Percentiles rank a stretch among this genome's conserved stretches.
phyloP scores from a whole-genome alignment of 1,284 basidiomycete species.

The Fomitopsis schrenkii region DNA sequence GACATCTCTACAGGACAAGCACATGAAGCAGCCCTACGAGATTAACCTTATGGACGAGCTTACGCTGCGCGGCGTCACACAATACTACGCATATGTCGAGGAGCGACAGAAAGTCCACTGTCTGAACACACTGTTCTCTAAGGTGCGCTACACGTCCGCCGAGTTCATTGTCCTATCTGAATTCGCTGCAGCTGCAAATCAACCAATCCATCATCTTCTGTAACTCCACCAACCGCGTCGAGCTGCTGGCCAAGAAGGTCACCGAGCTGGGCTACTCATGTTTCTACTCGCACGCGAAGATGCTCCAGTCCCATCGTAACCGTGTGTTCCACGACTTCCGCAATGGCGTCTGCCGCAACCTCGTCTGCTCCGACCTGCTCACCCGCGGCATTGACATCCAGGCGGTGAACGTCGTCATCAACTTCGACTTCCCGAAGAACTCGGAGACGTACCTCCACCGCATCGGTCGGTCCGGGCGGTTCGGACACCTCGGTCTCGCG shows the following conservation, averaged over 20 bases:
- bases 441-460: constrained; percentile 98
- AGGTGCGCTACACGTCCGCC: constrained; percentile 45
- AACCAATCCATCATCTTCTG: constrained; percentile 99
- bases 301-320: constrained; percentile 98
- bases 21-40: constrained; percentile 96
- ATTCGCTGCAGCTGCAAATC: constrained; percentile 87
- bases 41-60: constrained; percentile 99
- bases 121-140: constrained; percentile 95
- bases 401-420: constrained; percentile 99
- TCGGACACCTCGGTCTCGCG: constrained; percentile 95
- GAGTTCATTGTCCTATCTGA: constrained; percentile 21
- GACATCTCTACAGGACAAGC: constrained; percentile 73
- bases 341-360: constrained; percentile 95
- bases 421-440: constrained; percentile 99
- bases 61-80: constrained; percentile 96
- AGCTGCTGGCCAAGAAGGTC: constrained; percentile 98
- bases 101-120: constrained; percentile 99
- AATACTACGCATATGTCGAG: constrained; percentile 99
- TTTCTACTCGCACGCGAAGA: constrained; percentile 99
- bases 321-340: constrained; percentile 99
- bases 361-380: constrained; percentile 95
- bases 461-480: constrained; percentile 96
- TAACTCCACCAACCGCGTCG: constrained; percentile 99
- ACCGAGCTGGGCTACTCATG: constrained; percentile 99
- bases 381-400: constrained; percentile 99